phyloP scores from a whole-genome alignment of 2,329 filamentous ascomycete genomes.

The Parascedosporium putredinis region DNA sequence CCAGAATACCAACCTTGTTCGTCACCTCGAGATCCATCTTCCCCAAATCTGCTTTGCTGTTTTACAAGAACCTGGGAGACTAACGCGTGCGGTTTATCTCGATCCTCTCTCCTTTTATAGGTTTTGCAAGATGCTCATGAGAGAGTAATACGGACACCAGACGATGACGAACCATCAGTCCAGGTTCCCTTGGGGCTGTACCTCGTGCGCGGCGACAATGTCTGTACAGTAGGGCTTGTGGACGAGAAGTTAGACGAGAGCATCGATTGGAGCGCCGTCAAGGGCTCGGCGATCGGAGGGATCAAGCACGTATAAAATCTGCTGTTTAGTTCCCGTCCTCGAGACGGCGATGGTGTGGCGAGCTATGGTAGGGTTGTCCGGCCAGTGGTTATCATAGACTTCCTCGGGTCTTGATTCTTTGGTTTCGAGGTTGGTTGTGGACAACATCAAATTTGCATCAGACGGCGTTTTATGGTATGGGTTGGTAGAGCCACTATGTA shows the following conservation, averaged over 20 bases:
- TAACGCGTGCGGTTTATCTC: too few relatives aligned
- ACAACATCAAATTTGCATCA: not conserved
- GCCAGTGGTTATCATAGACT: too few relatives aligned
- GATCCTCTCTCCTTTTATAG: constrained; percentile 27
- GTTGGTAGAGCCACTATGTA: not conserved
- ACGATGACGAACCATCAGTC: constrained; percentile 71
- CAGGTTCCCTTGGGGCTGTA: constrained; percentile 81
- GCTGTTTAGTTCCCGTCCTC: too few relatives aligned
- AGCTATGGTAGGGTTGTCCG: too few relatives aligned
- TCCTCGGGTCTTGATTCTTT: not conserved
- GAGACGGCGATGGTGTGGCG: too few relatives aligned
- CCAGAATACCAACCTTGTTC: constrained; percentile 77
- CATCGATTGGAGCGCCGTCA: constrained; percentile 89
- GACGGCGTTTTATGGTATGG: not conserved
- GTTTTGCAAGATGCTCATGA: constrained; percentile 77
- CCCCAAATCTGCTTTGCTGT: too few relatives aligned
- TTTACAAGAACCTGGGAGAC: too few relatives aligned
- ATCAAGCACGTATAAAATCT: constrained; percentile 67
- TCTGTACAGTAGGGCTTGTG: constrained; percentile 79
- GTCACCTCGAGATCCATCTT: constrained; percentile 13
- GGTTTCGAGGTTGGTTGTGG: not conserved
- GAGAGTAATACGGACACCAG: constrained; percentile 76
- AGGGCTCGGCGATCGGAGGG: constrained; percentile 70
- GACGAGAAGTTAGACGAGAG: constrained; percentile 81
- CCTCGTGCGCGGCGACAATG: constrained; percentile 87